Evolutionary conservation across 2,329 filamentous ascomycete species (phyloP).

Genomic region (Botryotinia convoluta): DNA sequence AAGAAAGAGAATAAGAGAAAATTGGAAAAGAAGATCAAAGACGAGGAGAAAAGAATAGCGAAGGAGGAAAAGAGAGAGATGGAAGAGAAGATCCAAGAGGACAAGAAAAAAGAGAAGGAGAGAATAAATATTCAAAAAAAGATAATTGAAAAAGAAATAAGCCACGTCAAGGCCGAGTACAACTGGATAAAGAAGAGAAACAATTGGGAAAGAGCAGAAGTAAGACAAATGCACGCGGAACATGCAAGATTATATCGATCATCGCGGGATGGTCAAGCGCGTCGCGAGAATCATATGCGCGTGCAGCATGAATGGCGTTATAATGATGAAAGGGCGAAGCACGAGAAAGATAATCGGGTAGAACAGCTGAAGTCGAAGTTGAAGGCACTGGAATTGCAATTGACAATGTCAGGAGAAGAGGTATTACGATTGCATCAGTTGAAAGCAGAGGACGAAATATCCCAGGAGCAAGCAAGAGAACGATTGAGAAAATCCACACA

Average conservation of each 20-base stretch:
- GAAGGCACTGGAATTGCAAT: background rate
- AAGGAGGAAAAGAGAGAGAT: background rate
- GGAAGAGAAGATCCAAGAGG: background rate
- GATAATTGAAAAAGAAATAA: background rate
- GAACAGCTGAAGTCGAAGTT: background rate
- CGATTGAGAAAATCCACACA: no score
- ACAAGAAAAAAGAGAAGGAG: background rate
- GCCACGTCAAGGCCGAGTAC: background rate
- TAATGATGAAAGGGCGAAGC: background rate
- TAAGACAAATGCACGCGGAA: background rate
- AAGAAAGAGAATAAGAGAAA: background rate
- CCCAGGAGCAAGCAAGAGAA: background rate
- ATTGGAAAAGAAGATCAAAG: background rate
- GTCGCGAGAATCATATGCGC: accelerated
- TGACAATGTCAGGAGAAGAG: background rate
- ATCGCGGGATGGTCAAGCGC: background rate
- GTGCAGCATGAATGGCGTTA: background rate
- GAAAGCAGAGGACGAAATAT: background rate
- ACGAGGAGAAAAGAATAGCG: background rate
- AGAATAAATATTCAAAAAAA: background rate
- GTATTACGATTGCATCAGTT: background rate
- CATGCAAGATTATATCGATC: background rate
- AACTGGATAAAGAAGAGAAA: no score
- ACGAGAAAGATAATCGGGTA: background rate
- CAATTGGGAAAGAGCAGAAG: background rate